Evolutionary conservation across 1,139 yeast genomes (phyloP).

Genomic region (Suhomyces chickasaworum): DNA sequence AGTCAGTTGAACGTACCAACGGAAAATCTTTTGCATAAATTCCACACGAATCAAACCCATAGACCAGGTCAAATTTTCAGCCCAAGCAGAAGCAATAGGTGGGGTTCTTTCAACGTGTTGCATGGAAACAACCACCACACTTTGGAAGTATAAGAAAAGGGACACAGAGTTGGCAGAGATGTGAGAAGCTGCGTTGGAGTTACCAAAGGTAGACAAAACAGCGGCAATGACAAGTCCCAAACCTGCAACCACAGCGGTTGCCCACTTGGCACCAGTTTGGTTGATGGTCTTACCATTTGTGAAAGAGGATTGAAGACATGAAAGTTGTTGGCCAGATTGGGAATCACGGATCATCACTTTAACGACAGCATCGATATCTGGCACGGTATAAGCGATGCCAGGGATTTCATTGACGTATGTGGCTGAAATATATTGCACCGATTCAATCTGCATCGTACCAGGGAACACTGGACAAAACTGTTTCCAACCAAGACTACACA

Average conservation of each 20-base stretch:
- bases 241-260: conserved; percentile 79
- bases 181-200: conserved; percentile 77
- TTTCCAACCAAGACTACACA: conserved; percentile 68
- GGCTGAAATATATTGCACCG: conserved; percentile 56
- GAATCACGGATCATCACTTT: conserved; percentile 48
- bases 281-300: conserved; percentile 74
- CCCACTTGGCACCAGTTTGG: conserved; percentile 81
- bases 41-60: conserved; percentile 72
- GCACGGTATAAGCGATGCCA: conserved; percentile 71
- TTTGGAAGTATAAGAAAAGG: conserved; percentile 72
- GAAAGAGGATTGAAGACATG: conserved; percentile 71
- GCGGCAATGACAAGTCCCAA: conserved; percentile 73
- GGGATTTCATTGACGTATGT: conserved; percentile 57
- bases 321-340: conserved; percentile 46
- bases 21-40: conserved; percentile 74
- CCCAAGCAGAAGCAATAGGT: conserved; percentile 80
- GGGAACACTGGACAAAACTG: conserved; percentile 81
- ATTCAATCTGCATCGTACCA: conserved; percentile 67
- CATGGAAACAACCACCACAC: conserved; percentile 74
- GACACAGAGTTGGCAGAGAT: conserved; percentile 76
- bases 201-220: conserved; percentile 68
- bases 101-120: conserved; percentile 72
- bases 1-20: conserved; percentile 81
- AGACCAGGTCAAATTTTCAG: conserved; percentile 82
- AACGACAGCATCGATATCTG: conserved; percentile 76